Base-by-base conservation (phyloP, 768 basidiomycete genomes). In the Kwoniella sp. region DNA sequence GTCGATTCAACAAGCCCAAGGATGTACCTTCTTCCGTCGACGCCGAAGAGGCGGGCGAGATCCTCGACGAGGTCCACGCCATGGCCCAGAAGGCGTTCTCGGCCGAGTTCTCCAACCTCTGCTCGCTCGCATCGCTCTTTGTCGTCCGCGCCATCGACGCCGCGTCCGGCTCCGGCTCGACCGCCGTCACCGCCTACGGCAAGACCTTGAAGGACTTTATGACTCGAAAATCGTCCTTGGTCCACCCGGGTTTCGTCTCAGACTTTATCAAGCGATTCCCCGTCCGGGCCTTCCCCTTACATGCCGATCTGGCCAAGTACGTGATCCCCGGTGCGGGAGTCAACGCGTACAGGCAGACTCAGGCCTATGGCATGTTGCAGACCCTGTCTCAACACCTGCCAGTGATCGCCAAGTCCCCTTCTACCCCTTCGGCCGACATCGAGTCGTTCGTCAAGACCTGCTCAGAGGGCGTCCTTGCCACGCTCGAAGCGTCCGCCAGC, bases 261-360 rank as follows among this genome's bases (percentile, higher is more conserved):
- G 87, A 89, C 47, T 86, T 87, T 68, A 77, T 86, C 53, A 79
- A 80, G 17, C 83, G 86, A 32, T 81, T 81, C 72, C 83, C 87
- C 0, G 50, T 71, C 3, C 74, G 79, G 12, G 87, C 81, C 17
- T 90, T 89, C 87, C 69, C 59, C 29, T 71, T 90, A 19, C 81
- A 84, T 9, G 70, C 78, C 15, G 78, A 80, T 49, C 69, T 93
- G n/a, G 58, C 88, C 31, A 77, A 79, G 15, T 73, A 82, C 7
- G 70, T 63, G n/a, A 58, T 57, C 20, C 77, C 80, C 1, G 75
- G 69, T 27, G 81, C 80, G 50, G 81, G 85, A 3, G 80, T 87
- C 60, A 95, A 95, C 65, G 73, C 78, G 1, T 93, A 87, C 70
- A 80, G 92, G 46, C 82, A 81, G 69, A 79, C 78, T 39, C 89